Percentiles rank a stretch among this genome's conserved stretches.
Evolutionary conservation across 768 basidiomycete genomes (phyloP).

Genomic region (Russula sp.): DNA sequence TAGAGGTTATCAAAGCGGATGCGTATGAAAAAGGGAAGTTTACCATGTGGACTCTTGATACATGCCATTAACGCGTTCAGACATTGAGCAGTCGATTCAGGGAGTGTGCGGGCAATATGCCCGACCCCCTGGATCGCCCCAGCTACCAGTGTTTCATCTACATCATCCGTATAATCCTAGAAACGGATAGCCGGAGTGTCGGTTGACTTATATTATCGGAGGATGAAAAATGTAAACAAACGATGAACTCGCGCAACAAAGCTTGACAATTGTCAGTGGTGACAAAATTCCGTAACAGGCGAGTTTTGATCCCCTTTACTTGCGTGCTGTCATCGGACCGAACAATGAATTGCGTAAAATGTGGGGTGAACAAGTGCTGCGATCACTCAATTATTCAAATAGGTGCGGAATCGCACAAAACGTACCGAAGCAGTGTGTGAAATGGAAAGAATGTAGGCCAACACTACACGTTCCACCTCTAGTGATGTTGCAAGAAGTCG

Average conservation of each 20-base stretch:
- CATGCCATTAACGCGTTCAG: conserved; percentile 72
- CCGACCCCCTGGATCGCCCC: conserved; percentile 80
- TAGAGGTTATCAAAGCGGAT: conserved; percentile 3
- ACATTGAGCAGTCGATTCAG: conserved; percentile 68
- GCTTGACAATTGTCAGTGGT: conserved; percentile 62
- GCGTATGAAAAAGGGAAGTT: not conserved
- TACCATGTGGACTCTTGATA: conserved; percentile 72
- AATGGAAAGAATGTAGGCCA: conserved; percentile 69
- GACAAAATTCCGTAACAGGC: conserved; percentile 64
- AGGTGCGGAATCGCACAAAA: conserved; percentile 10
- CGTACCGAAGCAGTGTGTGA: conserved; percentile 65
- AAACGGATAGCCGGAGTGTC: not conserved
- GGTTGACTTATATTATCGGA: conserved; percentile 3
- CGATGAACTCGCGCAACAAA: conserved; percentile 81
- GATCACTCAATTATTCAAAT: conserved; percentile 7
- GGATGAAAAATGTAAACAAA: conserved; percentile 41
- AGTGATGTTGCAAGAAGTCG: conserved; percentile 63
- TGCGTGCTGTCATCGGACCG: conserved; percentile 61
- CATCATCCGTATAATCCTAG: conserved; percentile 81
- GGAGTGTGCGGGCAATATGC: conserved; percentile 62
- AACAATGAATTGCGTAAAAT: conserved; percentile 67
- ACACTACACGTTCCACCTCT: conserved; percentile 73
- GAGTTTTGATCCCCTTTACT: conserved; percentile 74
- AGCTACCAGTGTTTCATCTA: conserved; percentile 65
- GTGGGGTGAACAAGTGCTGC: conserved; percentile 61